phyloP scores from a whole-genome alignment of 2,329 filamentous ascomycete genomes.

The Ascochyta fabae region DNA sequence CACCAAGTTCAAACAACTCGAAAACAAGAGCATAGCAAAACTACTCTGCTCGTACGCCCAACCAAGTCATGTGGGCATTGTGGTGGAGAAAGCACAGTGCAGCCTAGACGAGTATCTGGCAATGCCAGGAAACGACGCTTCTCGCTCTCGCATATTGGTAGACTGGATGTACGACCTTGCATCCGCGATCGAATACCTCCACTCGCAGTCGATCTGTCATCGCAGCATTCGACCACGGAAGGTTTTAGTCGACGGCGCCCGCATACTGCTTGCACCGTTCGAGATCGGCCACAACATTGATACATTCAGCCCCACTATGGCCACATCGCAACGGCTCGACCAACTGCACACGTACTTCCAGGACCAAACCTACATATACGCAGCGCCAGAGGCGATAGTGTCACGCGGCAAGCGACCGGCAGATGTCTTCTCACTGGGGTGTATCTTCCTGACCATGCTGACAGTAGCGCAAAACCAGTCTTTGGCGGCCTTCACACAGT shows the following conservation, averaged over 20 bases:
- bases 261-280: constrained; percentile 47
- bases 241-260: constrained; percentile 46
- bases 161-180: constrained; percentile 52
- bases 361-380: constrained; percentile 48
- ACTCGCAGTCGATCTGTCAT: constrained; percentile 47
- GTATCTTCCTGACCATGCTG: constrained; percentile 50
- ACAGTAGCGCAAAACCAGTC: constrained; percentile 48
- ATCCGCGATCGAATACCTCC: constrained; percentile 48
- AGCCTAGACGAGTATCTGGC: constrained; percentile 49
- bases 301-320: constrained; percentile 37
- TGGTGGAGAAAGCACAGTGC: constrained; percentile 43
- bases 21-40: constrained; percentile 49
- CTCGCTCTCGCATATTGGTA: constrained; percentile 43
- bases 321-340: constrained; percentile 38
- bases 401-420: constrained; percentile 47
- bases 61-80: constrained; percentile 45
- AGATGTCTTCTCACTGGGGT: constrained; percentile 51
- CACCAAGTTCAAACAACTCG: constrained; percentile 45
- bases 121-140: constrained; percentile 36
- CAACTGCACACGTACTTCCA: constrained; percentile 41
- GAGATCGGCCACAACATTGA: constrained; percentile 42
- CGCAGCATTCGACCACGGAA: constrained; percentile 49
- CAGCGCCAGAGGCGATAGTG: constrained; percentile 47
- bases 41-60: constrained; percentile 49
- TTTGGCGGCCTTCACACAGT: constrained; percentile 42